Percentiles rank a stretch among this genome's conserved stretches.
These are phyloP conservation scores for Xylaria curta DNA, from an alignment of 495 filamentous ascomycete genomes.

Conservation along the genomic window DNA sequence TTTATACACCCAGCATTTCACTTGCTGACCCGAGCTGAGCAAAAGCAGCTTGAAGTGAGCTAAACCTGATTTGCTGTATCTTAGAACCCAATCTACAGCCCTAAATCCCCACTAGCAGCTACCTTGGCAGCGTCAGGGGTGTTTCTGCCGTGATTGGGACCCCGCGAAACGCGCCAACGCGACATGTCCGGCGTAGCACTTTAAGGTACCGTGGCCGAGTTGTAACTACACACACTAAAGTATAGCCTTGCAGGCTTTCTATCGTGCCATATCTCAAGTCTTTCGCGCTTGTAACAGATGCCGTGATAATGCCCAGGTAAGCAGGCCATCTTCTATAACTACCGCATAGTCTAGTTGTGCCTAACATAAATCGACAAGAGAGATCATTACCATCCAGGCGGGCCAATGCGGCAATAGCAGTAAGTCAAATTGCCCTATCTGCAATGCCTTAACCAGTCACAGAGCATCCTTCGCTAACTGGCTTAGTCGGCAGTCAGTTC, in stretches of 20 bases:
- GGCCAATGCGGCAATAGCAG: conserved; percentile 99
- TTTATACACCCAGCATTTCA: too few species aligned
- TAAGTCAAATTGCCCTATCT: conserved; percentile 54
- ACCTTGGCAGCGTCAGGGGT: too few species aligned
- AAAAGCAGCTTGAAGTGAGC: too few species aligned
- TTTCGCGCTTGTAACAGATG: conserved; percentile 35
- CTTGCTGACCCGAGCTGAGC: too few species aligned
- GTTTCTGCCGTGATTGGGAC: neutral
- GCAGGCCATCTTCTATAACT: neutral
- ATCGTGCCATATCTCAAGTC: neutral
- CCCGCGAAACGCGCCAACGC: conserved; percentile 9
- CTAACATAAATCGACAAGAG: conserved; percentile 60
- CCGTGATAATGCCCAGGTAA: conserved; percentile 59
- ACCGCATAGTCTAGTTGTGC: neutral
- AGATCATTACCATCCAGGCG: conserved; percentile 99
- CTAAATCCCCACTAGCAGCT: neutral
- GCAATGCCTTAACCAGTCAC: conserved; percentile 17
- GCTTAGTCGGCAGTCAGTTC: conserved; percentile 86
- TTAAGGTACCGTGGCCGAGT: neutral
- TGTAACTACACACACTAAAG: neutral
- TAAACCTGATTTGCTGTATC: too few species aligned
- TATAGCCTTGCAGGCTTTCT: neutral
- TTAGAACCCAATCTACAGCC: too few species aligned
- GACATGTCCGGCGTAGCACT: neutral
- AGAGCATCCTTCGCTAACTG: conserved; percentile 27